These are phyloP conservation scores for Penicillium oxalicum DNA, from an alignment of 2,329 filamentous ascomycete species.

Conservation along the genomic window DNA sequence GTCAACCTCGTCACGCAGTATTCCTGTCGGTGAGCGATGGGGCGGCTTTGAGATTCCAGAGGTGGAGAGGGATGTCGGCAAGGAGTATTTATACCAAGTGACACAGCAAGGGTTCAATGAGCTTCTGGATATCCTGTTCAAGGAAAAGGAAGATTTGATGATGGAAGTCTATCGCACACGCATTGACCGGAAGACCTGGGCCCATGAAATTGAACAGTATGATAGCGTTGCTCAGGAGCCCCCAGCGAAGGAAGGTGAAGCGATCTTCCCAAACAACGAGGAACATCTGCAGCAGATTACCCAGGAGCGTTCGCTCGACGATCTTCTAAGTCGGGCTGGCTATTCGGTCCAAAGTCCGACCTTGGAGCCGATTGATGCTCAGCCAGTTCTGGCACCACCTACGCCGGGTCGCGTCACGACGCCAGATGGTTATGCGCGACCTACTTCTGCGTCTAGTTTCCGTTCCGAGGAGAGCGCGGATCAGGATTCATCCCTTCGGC, in stretches of 20 bases:
- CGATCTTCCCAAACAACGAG: conserved; percentile 24
- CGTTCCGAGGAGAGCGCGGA: conserved; percentile 13
- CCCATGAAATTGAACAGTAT: conserved; percentile 38
- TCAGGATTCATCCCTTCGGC: conserved; percentile 8
- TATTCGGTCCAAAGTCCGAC: conserved; percentile 30
- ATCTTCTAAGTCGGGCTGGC: conserved; percentile 40
- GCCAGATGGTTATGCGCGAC: conserved; percentile 21
- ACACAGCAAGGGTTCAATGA: conserved; percentile 93
- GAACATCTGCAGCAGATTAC: conserved; percentile 17
- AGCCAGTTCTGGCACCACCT: conserved; percentile 23
- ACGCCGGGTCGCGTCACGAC: conserved; percentile 11
- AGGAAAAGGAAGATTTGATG: conserved; percentile 69
- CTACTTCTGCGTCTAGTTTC: conserved; percentile 21
- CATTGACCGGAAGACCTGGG: conserved; percentile 53
- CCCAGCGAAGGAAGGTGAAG: conserved; percentile 15
- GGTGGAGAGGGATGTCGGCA: conserved; percentile 74
- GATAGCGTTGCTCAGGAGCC: conserved; percentile 22
- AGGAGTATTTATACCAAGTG: conserved; percentile 84
- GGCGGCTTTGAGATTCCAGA: conserved; percentile 72
- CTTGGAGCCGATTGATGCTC: conserved; percentile 15
- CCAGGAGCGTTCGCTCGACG: conserved; percentile 34
- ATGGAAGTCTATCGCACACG: conserved; percentile 61
- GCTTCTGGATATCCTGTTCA: conserved; percentile 80
- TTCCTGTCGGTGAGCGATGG: conserved; percentile 63
- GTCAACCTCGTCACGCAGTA: conserved; percentile 65